Base-by-base conservation (phyloP, 78 protist genomes). In the Guillardia theta region DNA sequence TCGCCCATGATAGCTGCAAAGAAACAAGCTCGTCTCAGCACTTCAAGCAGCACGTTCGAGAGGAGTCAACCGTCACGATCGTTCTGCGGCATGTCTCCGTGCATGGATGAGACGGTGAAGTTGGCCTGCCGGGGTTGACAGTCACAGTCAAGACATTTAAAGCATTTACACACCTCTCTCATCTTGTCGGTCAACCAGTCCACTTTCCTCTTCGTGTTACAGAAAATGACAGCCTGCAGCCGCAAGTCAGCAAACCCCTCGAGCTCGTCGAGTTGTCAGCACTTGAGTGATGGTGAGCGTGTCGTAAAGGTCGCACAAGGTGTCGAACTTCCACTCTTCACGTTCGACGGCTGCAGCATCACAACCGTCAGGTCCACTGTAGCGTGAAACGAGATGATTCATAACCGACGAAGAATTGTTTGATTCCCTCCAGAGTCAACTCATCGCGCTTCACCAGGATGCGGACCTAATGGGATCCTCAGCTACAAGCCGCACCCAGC, bases 301-400 rank as follows among this genome's bases (percentile, higher is more conserved):
- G 64, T 99, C 99, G 88, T 98, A 98, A 36, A 99, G 97, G 70
- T 98, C 99, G 94, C 99, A 98, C n/a, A 99, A 98, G 37, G 99
- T 98, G 87, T 99, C 99, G 92, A 98, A 98, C 95, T 99, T 99
- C 99, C 99, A 99, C 88, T 98, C 99, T 64, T 99, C 99, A 80
- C 97, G 97, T 95, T 98, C 99, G 1, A 98, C 99, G 0, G 98
- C 96, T 15, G n/a, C n/a, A n/a, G n/a, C n/a, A n/a, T n/a, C n/a
- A n/a, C n/a, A n/a, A n/a, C n/a, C n/a, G n/a, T n/a, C n/a, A n/a
- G n/a, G n/a, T n/a, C n/a, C n/a, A n/a, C n/a, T n/a, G n/a, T n/a
- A n/a, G n/a, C n/a, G n/a, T n/a, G n/a, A n/a, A n/a, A n/a, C n/a
- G n/a, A n/a, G n/a, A n/a, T n/a, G n/a, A n/a, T n/a, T n/a, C n/a